Evolutionary conservation across 1,284 basidiomycete species (phyloP).

Genomic region (Coniferiporia weirii): DNA sequence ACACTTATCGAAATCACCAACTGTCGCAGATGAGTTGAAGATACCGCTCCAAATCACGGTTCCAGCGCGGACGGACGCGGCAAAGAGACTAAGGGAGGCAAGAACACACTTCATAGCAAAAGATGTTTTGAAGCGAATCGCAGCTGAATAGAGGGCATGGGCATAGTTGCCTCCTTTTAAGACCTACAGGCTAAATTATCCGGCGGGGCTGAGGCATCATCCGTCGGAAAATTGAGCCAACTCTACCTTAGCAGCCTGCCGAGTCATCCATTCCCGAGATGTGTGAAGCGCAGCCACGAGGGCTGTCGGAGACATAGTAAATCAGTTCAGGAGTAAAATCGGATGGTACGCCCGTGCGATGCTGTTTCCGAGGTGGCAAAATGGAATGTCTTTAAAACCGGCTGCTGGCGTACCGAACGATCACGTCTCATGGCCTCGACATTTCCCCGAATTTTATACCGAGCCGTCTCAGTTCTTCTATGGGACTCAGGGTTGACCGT

Average conservation of each 20-base stretch:
- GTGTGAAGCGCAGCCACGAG: not conserved
- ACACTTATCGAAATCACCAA: slow-evolving; percentile 26
- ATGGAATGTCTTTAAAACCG: not conserved
- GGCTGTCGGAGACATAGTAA: not conserved
- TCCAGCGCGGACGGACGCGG: slow-evolving; percentile 18
- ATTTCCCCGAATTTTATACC: too few species aligned
- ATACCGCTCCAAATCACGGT: slow-evolving; percentile 25
- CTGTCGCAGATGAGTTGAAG: slow-evolving; percentile 24
- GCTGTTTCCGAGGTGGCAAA: not conserved
- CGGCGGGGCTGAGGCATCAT: not conserved
- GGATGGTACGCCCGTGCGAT: not conserved
- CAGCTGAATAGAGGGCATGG: not conserved
- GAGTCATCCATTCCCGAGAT: not conserved
- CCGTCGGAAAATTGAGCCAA: not conserved
- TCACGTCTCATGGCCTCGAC: too few species aligned
- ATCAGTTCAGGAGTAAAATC: not conserved
- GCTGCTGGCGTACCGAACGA: not conserved
- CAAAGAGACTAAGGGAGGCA: slow-evolving; percentile 3
- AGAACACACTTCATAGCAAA: slow-evolving; percentile 10
- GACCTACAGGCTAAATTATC: not conserved
- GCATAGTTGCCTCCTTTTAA: not conserved
- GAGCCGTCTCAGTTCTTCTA: too few species aligned
- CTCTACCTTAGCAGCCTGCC: not conserved
- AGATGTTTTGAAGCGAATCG: not conserved
- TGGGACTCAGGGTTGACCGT: too few species aligned